These are phyloP conservation scores for Cyclaneusma minus DNA, from an alignment of 2,329 filamentous ascomycete genomes.

Conservation along the genomic window DNA sequence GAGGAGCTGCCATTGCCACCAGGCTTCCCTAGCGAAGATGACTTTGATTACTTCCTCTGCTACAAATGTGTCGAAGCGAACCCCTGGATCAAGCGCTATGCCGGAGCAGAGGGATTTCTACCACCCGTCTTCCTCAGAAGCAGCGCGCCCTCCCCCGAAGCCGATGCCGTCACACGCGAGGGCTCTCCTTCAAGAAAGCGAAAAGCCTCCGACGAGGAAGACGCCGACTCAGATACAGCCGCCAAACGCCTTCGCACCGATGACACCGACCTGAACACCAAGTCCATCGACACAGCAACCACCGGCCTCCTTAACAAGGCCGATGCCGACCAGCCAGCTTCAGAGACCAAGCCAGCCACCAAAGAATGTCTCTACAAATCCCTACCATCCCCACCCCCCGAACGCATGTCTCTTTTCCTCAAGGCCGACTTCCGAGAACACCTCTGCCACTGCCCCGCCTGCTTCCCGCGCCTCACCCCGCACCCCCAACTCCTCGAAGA, in stretches of 20 bases:
- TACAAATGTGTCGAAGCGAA: slow-evolving; percentile 83
- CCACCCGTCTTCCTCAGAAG: slow-evolving; percentile 44
- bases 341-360: not conserved
- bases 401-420: slow-evolving; percentile 69
- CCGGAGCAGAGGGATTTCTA: slow-evolving; percentile 65
- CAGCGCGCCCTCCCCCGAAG: slow-evolving; percentile 14
- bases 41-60: slow-evolving; percentile 82
- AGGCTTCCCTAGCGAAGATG: slow-evolving; percentile 77
- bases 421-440: slow-evolving; percentile 62
- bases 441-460: slow-evolving; percentile 70
- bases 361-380: slow-evolving; percentile 40
- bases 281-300: slow-evolving; percentile 4
- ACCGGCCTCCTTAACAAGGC: slow-evolving; percentile 1
- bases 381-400: slow-evolving; percentile 38
- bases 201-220: slow-evolving; percentile 28
- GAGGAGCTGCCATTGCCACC: slow-evolving; percentile 58
- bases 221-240: not conserved
- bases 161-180: slow-evolving; percentile 12
- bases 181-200: slow-evolving; percentile 39
- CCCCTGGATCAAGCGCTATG: slow-evolving; percentile 86
- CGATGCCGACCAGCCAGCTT: not conserved
- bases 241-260: too few relatives aligned
- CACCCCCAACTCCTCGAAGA: slow-evolving; percentile 81
- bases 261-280: slow-evolving; percentile 11
- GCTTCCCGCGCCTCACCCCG: slow-evolving; percentile 55